phyloP scores from a whole-genome alignment of 495 filamentous ascomycete genomes.

The Penicillium lagena region DNA sequence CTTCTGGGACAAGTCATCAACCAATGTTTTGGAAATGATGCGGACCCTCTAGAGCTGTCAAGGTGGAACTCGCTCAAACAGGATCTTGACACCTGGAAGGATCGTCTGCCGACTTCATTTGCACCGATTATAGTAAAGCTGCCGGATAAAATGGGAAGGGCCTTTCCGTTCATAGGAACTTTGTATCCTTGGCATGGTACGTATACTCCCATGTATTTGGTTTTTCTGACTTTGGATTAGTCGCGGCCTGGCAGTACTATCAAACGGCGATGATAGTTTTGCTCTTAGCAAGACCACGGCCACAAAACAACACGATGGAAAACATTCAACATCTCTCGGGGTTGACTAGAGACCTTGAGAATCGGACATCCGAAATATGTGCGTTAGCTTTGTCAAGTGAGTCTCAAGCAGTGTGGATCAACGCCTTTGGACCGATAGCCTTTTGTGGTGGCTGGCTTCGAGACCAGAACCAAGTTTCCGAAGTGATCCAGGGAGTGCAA shows the following conservation, averaged over 20 bases:
- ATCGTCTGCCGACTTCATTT: conserved; percentile 12
- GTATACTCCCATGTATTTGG: neutral
- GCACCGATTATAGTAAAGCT: conserved; percentile 9
- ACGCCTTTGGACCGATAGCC: conserved; percentile 31
- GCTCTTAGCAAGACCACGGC: conserved; percentile 5
- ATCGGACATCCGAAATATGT: conserved; percentile 20
- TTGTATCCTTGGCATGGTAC: conserved; percentile 24
- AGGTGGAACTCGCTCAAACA: conserved; percentile 6
- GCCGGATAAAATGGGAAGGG: neutral
- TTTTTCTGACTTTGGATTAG: conserved; percentile 2
- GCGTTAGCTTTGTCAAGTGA: conserved; percentile 29
- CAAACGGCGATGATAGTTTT: conserved; percentile 19
- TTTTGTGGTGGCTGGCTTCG: conserved; percentile 18
- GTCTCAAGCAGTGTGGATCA: conserved; percentile 25
- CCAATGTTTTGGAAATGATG: conserved; percentile 9
- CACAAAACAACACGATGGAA: neutral
- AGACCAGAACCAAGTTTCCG: conserved; percentile 1
- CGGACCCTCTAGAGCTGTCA: neutral
- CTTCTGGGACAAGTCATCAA: conserved; percentile 28
- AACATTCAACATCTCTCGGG: conserved; percentile 4
- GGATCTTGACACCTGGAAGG: conserved; percentile 12
- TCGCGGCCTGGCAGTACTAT: conserved; percentile 22
- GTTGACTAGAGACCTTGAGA: conserved; percentile 11
- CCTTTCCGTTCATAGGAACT: conserved; percentile 16
- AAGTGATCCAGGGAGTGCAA: neutral